Evolutionary conservation across 768 basidiomycete genomes (phyloP), one percentile per base, ranked within the genome.

Genomic region (Wakefieldia striispora): DNA sequence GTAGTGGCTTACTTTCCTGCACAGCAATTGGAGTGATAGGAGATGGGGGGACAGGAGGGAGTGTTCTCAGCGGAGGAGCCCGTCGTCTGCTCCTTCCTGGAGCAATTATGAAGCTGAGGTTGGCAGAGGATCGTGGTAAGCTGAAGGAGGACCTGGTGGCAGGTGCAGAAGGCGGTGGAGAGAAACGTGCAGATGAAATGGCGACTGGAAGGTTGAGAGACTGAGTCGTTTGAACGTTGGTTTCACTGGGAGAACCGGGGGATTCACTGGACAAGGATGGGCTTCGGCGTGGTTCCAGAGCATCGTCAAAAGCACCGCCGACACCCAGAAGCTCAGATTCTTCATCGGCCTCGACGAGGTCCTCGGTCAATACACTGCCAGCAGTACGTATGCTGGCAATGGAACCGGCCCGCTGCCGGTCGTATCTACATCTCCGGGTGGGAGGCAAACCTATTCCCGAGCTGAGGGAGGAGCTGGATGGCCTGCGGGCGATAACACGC

Each of bases 341-440:
- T 63, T 91, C 89, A 19, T 90, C 88, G 54, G 87, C 87, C 60
- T 91, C 90, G 10, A 91, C 80, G 9, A 91, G 78, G 45, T 91
- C 77, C 64, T 91, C 89, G 61, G 88, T 91, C 37, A 89, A 64
- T 36, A 86, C 70, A 63, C 89, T 91, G 58, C 78, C 78, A 34
- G 67, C 75, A 1, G 87, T 88, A 55, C 70, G 72, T 60, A 77
- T 81, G 60, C 87, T 90, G n/a, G 86, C 83, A 38, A 84, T 74
- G 14, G 89, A 91, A 2, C 79, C 86, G 8, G 86, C 77, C 39
- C 89, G 84, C 62, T 83, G 86, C 55, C 87, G 83, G 34, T 75
- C 78, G 59, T 83, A 88, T 43, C 81, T 82, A 55, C 65, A 80
- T 59, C 80, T 75, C 83, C 84, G 84, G 1, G 80, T 80, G 14